Evolutionary conservation across 345 rosid genomes (phyloP).

Genomic region (Gossypium bickii): DNA sequence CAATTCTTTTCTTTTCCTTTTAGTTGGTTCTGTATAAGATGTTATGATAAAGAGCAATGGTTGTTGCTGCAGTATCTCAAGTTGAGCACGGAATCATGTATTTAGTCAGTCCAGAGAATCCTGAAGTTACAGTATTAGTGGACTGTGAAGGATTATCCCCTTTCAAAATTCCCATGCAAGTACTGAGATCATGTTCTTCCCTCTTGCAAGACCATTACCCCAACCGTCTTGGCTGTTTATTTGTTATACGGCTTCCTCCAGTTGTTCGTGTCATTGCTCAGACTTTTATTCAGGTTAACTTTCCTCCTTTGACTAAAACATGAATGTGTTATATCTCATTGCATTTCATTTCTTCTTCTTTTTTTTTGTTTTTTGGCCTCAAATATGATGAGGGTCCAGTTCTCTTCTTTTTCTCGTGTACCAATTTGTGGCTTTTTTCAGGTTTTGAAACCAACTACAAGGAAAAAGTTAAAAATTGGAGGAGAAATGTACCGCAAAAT

Average conservation of each 20-base stretch:
- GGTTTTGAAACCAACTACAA: conserved; percentile 76
- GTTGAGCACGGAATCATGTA: conserved; percentile 74
- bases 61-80: conserved; percentile 72
- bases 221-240: conserved; percentile 70
- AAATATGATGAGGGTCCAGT: neutral
- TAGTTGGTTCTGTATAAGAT: neutral
- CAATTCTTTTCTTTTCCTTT: conserved; percentile 1
- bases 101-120: conserved; percentile 49
- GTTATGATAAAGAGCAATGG: conserved; percentile 1
- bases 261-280: conserved; percentile 79
- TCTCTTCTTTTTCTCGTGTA: neutral
- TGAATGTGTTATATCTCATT: neutral
- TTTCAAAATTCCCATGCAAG: conserved; percentile 81
- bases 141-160: conserved; percentile 93
- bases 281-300: conserved; percentile 77
- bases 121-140: conserved; percentile 71
- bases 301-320: neutral
- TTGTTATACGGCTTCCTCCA: conserved; percentile 84
- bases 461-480: conserved; percentile 78
- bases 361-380: neutral
- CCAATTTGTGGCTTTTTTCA: conserved; percentile 24
- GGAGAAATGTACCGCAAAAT: conserved; percentile 56
- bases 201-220: conserved; percentile 92
- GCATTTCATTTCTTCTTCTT: neutral
- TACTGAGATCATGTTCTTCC: conserved; percentile 77